Base-by-base conservation (phyloP, 768 basidiomycete genomes). In the Mycena alexandri region DNA sequence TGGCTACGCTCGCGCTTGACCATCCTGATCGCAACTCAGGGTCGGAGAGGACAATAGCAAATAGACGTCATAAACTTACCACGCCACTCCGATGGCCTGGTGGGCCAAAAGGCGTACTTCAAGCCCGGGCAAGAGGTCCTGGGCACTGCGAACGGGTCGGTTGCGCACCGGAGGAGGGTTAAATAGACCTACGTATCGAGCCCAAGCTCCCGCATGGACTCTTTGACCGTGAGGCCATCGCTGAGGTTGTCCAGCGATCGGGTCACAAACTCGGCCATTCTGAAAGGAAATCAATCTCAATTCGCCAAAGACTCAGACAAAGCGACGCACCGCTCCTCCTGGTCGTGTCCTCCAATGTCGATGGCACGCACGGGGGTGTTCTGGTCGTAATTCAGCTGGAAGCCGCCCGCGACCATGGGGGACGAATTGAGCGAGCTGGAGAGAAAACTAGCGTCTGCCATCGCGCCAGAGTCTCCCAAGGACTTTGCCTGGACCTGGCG, bases 81-180 rank as follows among this genome's bases (percentile, higher is more conserved):
- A 94, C 42, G 85, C 85, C 19, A 94, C 92, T 0, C 93, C 93
- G 56, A 94, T 89, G 42, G 86, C 80, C 76, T 94, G 91, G 73
- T 94, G 93, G 9, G 88, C 86, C 66, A 94, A 81, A 11, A 94
- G 81, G 5, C 87, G 83, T 13, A 93, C 86, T 73, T 89, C 88
- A 67, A 94, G 78, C 0, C 92, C 92, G 0, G 90, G 89, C 2
- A 95, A 75, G 19, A 87, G 72, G 64, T 91, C 88, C 48, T 82
- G 81, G 29, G 84, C 74, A 67, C 86, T 88, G 60, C 10, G 11
- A 57, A 33, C 38, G 6, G 33, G 36, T 42, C 52, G 59, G 57
- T 59, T 6, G 3, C 33, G 29, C 43, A 5, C 21, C 21, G 46
- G 34, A 42, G 24, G 25, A 22, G 22, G 13, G 25, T 14, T 10